These are phyloP conservation scores for Epichloe amarillans DNA, from an alignment of 2,329 filamentous ascomycete species.

Conservation along the genomic window DNA sequence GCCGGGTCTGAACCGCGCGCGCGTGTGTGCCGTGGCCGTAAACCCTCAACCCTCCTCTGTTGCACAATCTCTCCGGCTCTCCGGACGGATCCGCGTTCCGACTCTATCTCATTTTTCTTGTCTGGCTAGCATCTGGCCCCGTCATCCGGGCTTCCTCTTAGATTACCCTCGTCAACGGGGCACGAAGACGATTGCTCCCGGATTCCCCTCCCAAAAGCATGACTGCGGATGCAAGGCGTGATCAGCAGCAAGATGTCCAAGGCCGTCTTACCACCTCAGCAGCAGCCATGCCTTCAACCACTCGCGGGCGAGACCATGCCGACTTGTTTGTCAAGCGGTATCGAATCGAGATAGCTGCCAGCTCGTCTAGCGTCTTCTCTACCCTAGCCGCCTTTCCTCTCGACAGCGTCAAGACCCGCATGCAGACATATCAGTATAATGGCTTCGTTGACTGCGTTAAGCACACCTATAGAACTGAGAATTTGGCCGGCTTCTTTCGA, in stretches of 20 bases:
- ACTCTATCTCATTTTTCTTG: background rate
- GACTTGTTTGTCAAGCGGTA: conserved; percentile 53
- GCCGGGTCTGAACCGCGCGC: conserved; percentile 7
- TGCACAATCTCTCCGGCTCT: background rate
- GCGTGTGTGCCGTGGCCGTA: conserved; percentile 6
- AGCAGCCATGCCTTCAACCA: conserved; percentile 17
- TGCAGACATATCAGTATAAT: conserved; percentile 74
- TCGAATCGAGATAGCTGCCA: conserved; percentile 68
- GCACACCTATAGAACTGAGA: conserved; percentile 64
- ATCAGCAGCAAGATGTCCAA: conserved; percentile 25
- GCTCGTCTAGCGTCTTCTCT: conserved; percentile 62
- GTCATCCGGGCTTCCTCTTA: background rate
- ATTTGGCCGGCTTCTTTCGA: conserved; percentile 64
- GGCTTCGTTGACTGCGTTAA: conserved; percentile 62
- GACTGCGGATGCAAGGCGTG: conserved; percentile 22
- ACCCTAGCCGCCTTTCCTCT: conserved; percentile 74
- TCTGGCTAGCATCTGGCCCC: background rate
- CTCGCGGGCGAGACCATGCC: conserved; percentile 19
- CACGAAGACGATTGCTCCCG: conserved; percentile 3
- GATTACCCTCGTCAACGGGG: background rate
- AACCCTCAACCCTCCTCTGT: background rate
- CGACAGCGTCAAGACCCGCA: conserved; percentile 79
- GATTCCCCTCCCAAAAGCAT: conserved; percentile 17
- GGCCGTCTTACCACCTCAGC: conserved; percentile 16
- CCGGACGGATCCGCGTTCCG: background rate